Evolutionary conservation across 306 rosid genomes (phyloP).

Genomic region (Mimosa pudica): DNA sequence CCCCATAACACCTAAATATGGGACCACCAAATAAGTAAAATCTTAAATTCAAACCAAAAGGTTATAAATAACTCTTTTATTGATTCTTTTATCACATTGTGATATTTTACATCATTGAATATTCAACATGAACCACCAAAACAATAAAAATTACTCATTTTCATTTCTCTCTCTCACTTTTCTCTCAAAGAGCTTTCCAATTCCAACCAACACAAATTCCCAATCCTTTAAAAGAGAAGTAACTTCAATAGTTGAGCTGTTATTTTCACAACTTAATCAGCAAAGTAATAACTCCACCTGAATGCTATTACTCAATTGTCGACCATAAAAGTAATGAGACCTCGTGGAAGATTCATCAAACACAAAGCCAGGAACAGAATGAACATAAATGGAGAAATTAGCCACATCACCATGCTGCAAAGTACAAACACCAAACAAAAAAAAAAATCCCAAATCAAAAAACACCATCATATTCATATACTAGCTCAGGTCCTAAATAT

Average conservation of each 20-base stretch:
- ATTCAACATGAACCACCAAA: not conserved
- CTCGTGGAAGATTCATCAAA: slow-evolving; percentile 50
- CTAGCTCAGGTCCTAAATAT: too few species aligned
- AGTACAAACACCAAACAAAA: not conserved
- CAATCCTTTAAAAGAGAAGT: not conserved
- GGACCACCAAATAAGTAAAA: slow-evolving; percentile 22
- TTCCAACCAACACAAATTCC: not conserved
- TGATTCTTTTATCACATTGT: too few species aligned
- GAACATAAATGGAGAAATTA: slow-evolving; percentile 62
- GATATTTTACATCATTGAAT: too few species aligned
- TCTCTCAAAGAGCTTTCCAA: not conserved
- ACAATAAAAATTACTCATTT: not conserved
- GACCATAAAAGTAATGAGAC: slow-evolving; percentile 52
- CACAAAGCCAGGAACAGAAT: slow-evolving; percentile 55
- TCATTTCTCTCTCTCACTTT: not conserved
- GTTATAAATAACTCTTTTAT: not conserved
- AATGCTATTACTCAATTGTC: slow-evolving; percentile 51
- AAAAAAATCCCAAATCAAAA: not conserved
- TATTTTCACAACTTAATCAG: slow-evolving; percentile 8
- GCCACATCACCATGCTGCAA: slow-evolving; percentile 53
- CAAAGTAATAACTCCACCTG: slow-evolving; percentile 39
- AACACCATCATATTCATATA: not conserved
- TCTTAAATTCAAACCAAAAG: slow-evolving; percentile 15
- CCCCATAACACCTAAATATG: slow-evolving; percentile 59
- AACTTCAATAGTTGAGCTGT: not conserved